Base-by-base conservation (phyloP, 2,329 filamentous ascomycete species). In the Epichloe scottii region DNA sequence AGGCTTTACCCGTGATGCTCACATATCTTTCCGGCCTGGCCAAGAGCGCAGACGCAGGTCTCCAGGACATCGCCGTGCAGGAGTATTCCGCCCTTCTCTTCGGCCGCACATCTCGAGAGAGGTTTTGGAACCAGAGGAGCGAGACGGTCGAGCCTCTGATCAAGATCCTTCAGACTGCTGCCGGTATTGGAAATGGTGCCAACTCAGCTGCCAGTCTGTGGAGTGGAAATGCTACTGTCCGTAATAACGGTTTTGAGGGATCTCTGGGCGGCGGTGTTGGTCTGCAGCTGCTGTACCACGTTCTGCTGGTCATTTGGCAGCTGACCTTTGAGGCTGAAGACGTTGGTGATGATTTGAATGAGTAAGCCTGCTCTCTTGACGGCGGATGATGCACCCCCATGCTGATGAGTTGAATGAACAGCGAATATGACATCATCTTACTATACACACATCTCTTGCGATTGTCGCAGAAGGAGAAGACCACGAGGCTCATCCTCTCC, bases 391-490 rank as follows among this genome's bases (percentile, higher is more conserved):
- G 35, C 19, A 45, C 26, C 30, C 26, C 30, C n/a, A 6, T 34
- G n/a, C 35, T 47, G 33, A 51, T 11, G 26, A 43, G 2, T 17
- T 30, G 33, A 33, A 48, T 3, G 7, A n/a, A 21, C 57, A 95
- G 90, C 59, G 90, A 96, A 68, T 89, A 95, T 69, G 90, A 97
- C 62, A 85, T 97, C 58, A 78, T 97, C 56, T 78, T 89, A 45
- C 79, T 97, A 43, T 96, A 95, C 67, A 89, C 87, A n/a, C 87
- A 94, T 58, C 82, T 98, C 38, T 76, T 98, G 51, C 85, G 89
- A 50, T 75, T 95, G 41, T 97, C 93, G 2, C 90, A 91, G 43
- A 98, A 98, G 68, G 93, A 97, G 67, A 98, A 98, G 76, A 97
- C 91, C 1, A 97, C 91, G 0, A 84, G 93, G 33, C 78, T 98